Base-by-base conservation (phyloP, 2,329 filamentous ascomycete species). In the Ilyonectria destructans region DNA sequence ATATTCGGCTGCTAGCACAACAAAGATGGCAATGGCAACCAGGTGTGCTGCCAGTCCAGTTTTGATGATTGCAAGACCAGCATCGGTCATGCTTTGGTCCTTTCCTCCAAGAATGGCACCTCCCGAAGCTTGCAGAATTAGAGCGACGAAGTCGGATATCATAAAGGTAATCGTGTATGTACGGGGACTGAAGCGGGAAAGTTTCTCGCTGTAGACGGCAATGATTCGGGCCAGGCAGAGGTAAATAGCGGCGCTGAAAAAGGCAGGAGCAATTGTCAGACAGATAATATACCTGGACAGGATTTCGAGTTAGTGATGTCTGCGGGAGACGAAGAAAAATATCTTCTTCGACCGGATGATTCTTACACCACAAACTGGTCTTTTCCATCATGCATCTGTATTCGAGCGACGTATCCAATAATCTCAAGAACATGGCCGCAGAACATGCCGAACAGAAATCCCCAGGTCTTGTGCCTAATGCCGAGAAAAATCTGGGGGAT, bases 201-300 rank as follows among this genome's bases (percentile, higher is more conserved):
- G 64, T 3, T 82, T 78, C 1, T 80, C 75, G 0, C 84, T 84
- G 66, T 83, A 86, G 4, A 80, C 81, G 62, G 78, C 76, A 29
- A 86, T 84, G 67, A 87, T 83, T 52, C 81, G 79, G 17, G 83
- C 77, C 43, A 92, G 80, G 65, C 86, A 89, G 57, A 92, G 81
- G 75, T 92, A 92, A 63, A 92, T 87, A 2, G 85, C 87, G 1
- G 88, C 90, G 2, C 88, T 85, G 72, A 91, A 82, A 78, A 91
- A 91, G 1, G 89, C 89, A 0, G 90, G 90, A 0, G 82, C 90
- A 62, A 92, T 85, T 1, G 90, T 92, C 46, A 93, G 81, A 62
- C 85, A 87, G 71, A 75, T 87, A 23, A 77, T 72, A 19, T 77
- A 75, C 35, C 71, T 74, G 17, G 7, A 33, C 3, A 9, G 4